A percentile compares a stretch with the other conserved stretches of the same genome.
These are phyloP conservation scores for Westerdykella aurantiaca DNA, from an alignment of 2,329 filamentous ascomycete species.

Conservation along the genomic window DNA sequence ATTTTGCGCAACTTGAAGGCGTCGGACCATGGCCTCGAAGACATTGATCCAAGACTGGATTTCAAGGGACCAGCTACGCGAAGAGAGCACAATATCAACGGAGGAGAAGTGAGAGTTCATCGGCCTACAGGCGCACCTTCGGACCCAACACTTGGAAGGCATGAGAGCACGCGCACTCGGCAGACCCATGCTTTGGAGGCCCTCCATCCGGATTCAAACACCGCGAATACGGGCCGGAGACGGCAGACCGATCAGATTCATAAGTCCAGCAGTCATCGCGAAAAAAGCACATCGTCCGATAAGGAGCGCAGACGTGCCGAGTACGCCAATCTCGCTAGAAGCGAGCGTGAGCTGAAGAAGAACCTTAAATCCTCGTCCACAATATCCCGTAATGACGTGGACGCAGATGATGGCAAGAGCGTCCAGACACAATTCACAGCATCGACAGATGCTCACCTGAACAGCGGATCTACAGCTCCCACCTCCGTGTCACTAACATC, in stretches of 20 bases:
- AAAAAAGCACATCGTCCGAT: too few relatives aligned
- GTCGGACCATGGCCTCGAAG: conserved; percentile 33
- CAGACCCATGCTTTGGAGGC: conserved; percentile 22
- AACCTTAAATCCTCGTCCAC: conserved; percentile 15
- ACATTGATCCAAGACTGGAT: conserved; percentile 34
- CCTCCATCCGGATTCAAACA: conserved; percentile 28
- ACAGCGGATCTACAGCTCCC: conserved; percentile 38
- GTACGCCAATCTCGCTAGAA: conserved; percentile 13
- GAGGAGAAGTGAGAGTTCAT: conserved; percentile 21
- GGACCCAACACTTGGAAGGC: conserved; percentile 23
- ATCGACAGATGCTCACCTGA: conserved; percentile 34
- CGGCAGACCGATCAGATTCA: too few relatives aligned
- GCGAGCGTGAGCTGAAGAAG: conserved; percentile 18
- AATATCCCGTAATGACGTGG: conserved; percentile 18
- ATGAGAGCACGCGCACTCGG: conserved; percentile 19
- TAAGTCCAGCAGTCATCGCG: too few relatives aligned
- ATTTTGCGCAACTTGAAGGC: conserved; percentile 40
- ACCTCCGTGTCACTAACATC: conserved; percentile 40
- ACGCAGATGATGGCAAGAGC: conserved; percentile 27
- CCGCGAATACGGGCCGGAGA: conserved; percentile 9
- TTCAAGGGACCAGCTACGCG: conserved; percentile 24
- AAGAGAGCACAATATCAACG: conserved; percentile 14
- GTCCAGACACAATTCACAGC: conserved; percentile 41
- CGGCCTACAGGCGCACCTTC: conserved; percentile 26
- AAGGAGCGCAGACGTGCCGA: conserved; percentile 22